Conservation (phyloP, 164 flowering plant genomes). For the Akebia trifoliata region DNA sequence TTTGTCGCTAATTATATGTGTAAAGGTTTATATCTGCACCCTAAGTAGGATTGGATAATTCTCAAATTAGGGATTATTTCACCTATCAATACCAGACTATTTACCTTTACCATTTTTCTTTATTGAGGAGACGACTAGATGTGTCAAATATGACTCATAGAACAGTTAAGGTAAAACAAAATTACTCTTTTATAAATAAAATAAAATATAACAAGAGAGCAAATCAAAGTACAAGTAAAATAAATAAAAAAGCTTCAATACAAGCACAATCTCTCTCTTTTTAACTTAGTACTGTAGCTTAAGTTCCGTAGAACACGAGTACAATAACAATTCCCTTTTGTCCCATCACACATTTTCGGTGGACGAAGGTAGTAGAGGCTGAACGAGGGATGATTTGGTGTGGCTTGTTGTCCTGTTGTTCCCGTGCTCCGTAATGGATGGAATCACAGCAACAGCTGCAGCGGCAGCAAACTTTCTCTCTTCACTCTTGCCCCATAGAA, state of each 20-base stretch:
- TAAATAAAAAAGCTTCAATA: not conserved
- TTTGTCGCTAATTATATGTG: no score
- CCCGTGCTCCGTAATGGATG: constrained; percentile 39
- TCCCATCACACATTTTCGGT: constrained; percentile 54
- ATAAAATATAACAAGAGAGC: no score
- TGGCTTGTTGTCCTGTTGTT: constrained; percentile 33
- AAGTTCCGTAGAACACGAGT: not conserved
- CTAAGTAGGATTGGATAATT: no score
- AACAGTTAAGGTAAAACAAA: no score
- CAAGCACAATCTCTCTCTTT: not conserved
- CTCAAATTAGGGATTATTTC: no score
- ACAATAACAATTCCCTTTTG: constrained; percentile 2
- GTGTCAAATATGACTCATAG: no score
- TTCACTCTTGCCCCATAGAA: constrained; percentile 92
- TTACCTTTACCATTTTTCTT: no score
- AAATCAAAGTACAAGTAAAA: no score
- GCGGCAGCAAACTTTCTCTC: constrained; percentile 53
- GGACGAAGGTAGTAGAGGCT: constrained; percentile 70
- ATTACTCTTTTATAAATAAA: no score
- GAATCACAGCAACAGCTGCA: constrained; percentile 33
- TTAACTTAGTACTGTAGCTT: not conserved
- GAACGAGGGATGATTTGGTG: constrained; percentile 57
- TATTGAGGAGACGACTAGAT: no score
- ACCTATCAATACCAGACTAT: no score
- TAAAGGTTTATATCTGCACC: no score